Base-by-base conservation (phyloP, 2,329 filamentous ascomycete genomes). In the Aspergillus piperis region DNA sequence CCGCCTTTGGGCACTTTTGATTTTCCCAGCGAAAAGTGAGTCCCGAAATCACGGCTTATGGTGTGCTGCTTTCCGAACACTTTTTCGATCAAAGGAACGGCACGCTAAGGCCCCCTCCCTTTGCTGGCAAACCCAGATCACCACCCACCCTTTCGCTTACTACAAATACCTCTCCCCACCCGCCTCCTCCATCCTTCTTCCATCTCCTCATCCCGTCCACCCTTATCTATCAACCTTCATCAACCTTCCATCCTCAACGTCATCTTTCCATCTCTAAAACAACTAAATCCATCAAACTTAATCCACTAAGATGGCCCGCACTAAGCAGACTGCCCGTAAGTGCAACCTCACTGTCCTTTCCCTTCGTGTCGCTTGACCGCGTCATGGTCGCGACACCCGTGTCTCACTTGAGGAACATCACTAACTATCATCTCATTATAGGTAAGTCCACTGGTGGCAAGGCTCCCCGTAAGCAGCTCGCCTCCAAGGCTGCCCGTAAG, bases 401-500 rank as follows among this genome's bases (percentile, higher is more conserved):
- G 63, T 62, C 27, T 52, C 52, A 58, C 38, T 58, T 49, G 57
- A 36, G 11, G 54, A 68, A 69, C 63, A 65, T 65, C 66, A 59
- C 59, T 67, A 53, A 68, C 72, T 15, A 13, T 36, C 74, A 65
- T 72, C 66, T 62, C 65, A 62, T 61, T 48, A 78, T 74, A 87
- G 86, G 87, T 80, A 90, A 96, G 83, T 87, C 85, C 77, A 88
- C 86, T 78, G 86, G 86, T 87, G 86, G 86, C 83, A 89, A 89
- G 81, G 86, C 86, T 75, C 86, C 86, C 71, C 85, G 86, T 82
- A 99, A 99, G 91, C 93, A 97, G 88, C 92, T 98, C 77, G 94
- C 94, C 74, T 96, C 93, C 86, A 97, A 97, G 91, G 95, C 94
- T 71, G 94, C 95, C 76, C 93, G 95, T 85, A 99, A 99, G 89